These are phyloP conservation scores for Thecaphora thlaspeos DNA, from an alignment of 1,284 basidiomycete genomes.

Conservation along the genomic window DNA sequence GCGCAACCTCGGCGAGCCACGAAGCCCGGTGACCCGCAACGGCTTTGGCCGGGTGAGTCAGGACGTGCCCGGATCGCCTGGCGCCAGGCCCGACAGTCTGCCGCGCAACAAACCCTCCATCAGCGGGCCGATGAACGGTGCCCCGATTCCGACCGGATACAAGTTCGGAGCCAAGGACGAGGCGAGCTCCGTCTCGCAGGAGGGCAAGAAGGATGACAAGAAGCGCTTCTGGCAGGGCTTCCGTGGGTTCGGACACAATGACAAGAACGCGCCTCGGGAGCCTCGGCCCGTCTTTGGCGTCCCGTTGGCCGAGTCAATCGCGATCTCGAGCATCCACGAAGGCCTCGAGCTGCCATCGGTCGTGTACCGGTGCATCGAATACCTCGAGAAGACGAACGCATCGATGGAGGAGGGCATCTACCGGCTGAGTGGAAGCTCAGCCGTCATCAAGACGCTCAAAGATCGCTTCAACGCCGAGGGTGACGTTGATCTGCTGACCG, in stretches of 20 bases:
- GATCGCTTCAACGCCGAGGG: slow-evolving; percentile 80
- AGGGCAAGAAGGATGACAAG: slow-evolving; percentile 47
- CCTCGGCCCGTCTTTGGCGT: slow-evolving; percentile 77
- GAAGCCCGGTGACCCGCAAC: slow-evolving; percentile 12
- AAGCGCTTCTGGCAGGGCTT: slow-evolving; percentile 52
- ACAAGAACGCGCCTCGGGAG: slow-evolving; percentile 27
- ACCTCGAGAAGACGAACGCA: slow-evolving; percentile 71
- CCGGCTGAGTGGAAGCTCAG: slow-evolving; percentile 65
- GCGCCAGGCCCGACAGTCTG: slow-evolving; percentile 14
- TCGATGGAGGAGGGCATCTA: slow-evolving; percentile 98
- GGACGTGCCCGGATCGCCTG: slow-evolving; percentile 28
- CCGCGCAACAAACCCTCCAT: slow-evolving; percentile 65
- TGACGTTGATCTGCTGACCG: slow-evolving; percentile 51
- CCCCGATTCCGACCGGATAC: slow-evolving; percentile 80
- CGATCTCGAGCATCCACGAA: slow-evolving; percentile 72
- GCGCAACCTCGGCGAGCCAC: slow-evolving; percentile 30
- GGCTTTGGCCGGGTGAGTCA: slow-evolving; percentile 7
- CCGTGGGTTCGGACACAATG: slow-evolving; percentile 27
- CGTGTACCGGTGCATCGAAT: slow-evolving; percentile 75
- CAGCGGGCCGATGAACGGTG: slow-evolving; percentile 81
- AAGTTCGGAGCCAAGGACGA: slow-evolving; percentile 66
- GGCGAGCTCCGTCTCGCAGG: neutral
- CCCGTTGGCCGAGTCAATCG: slow-evolving; percentile 79
- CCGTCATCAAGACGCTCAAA: slow-evolving; percentile 87
- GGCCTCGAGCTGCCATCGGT: slow-evolving; percentile 83